phyloP scores from a whole-genome alignment of 495 filamentous ascomycete species.

The Daldinia concentrica region DNA sequence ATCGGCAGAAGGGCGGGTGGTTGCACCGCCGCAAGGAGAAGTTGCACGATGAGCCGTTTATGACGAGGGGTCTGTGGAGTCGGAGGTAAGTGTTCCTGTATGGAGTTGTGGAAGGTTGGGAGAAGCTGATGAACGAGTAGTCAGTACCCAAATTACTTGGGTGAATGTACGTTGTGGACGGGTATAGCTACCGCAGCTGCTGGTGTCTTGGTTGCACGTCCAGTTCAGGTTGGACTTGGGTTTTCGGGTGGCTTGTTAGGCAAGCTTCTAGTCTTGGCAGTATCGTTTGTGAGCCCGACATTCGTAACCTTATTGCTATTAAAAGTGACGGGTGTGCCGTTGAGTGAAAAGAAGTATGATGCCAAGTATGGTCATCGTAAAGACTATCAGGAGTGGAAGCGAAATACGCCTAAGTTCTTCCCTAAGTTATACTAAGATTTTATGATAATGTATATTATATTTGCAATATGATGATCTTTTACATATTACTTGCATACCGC shows the following conservation, averaged over 20 bases:
- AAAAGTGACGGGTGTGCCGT: slow-evolving; percentile 67
- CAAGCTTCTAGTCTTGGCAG: slow-evolving; percentile 50
- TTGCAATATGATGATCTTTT: background rate
- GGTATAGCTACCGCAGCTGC: slow-evolving; percentile 64
- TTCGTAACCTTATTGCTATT: slow-evolving; percentile 69
- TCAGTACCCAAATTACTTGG: slow-evolving; percentile 74
- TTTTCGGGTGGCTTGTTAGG: slow-evolving; percentile 53
- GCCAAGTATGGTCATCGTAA: slow-evolving; percentile 67
- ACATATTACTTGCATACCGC: background rate
- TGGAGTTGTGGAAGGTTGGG: background rate
- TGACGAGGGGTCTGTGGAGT: slow-evolving; percentile 67
- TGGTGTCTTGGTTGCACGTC: slow-evolving; percentile 57
- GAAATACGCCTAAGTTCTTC: slow-evolving; percentile 70
- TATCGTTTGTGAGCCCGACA: slow-evolving; percentile 67
- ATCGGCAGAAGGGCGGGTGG: slow-evolving; percentile 69
- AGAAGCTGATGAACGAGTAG: slow-evolving; percentile 39
- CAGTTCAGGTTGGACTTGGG: slow-evolving; percentile 58
- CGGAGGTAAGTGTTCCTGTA: slow-evolving; percentile 44
- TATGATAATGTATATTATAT: background rate
- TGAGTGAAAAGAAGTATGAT: slow-evolving; percentile 73
- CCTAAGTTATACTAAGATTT: slow-evolving; percentile 63
- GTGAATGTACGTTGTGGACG: slow-evolving; percentile 71
- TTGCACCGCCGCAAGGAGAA: slow-evolving; percentile 63
- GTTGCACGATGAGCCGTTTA: slow-evolving; percentile 69
- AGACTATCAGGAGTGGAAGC: slow-evolving; percentile 74